These are phyloP conservation scores for Puccinia hordei DNA, from an alignment of 1,284 basidiomycete genomes.

Conservation along the genomic window DNA sequence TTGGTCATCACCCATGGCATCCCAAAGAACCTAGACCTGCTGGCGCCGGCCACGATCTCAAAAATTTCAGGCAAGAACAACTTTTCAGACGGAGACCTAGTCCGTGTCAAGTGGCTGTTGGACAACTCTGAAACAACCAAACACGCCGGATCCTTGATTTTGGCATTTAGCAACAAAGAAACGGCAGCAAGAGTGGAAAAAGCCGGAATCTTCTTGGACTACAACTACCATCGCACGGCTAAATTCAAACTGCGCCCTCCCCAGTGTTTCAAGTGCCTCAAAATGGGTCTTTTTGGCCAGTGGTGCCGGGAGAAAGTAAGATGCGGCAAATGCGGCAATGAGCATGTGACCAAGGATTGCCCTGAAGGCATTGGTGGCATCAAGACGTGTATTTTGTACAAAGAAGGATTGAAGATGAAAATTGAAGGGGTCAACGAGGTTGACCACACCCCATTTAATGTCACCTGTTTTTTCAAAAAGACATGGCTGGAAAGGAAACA, in stretches of 20 bases:
- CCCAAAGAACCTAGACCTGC: background rate
- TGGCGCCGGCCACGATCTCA: too few relatives aligned
- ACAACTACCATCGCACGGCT: background rate
- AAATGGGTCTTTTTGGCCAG: background rate
- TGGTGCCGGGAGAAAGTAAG: background rate
- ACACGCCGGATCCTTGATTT: background rate
- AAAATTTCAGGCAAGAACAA: background rate
- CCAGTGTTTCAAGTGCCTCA: slow-evolving; percentile 30
- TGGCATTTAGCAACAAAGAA: background rate
- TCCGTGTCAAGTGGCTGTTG: background rate
- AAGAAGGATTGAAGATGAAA: background rate
- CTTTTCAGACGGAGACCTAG: background rate
- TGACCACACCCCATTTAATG: background rate
- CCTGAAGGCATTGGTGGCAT: background rate
- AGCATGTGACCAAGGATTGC: slow-evolving; percentile 12
- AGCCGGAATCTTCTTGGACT: background rate
- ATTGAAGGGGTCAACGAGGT: background rate
- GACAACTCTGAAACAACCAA: background rate
- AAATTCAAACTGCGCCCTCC: background rate
- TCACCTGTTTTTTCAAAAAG: background rate
- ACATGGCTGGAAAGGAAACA: background rate
- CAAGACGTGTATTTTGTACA: background rate
- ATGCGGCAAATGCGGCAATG: slow-evolving; percentile 17
- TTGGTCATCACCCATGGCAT: background rate
- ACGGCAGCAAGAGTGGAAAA: background rate